phyloP scores from a whole-genome alignment of 768 basidiomycete genomes.

The Macrolepiota fuliginosa region DNA sequence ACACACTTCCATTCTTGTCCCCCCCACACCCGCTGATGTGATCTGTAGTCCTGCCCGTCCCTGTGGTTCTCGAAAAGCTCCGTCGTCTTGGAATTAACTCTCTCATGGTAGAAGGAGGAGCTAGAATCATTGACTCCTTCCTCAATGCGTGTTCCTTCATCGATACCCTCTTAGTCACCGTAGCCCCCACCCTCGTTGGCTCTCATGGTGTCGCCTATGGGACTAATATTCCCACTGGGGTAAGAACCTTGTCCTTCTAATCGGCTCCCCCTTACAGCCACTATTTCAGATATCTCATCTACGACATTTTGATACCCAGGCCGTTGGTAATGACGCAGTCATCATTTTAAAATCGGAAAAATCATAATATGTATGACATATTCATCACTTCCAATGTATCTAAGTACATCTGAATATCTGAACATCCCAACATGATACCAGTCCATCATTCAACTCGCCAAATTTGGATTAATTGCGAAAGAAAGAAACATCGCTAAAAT shows the following conservation, averaged over 20 bases:
- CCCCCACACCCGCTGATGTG: constrained; percentile 9
- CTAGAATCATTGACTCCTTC: constrained; percentile 76
- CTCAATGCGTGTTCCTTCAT: constrained; percentile 43
- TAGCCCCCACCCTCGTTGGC: constrained; percentile 85
- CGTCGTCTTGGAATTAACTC: constrained; percentile 57
- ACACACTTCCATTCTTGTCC: constrained; percentile 22
- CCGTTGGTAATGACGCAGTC: constrained; percentile 35
- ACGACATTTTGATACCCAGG: constrained; percentile 27
- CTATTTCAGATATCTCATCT: constrained; percentile 20
- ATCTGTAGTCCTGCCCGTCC: constrained; percentile 29
- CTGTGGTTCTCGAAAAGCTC: constrained; percentile 49
- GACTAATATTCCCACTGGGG: background rate
- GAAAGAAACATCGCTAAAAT: background rate
- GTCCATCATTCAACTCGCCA: too few species aligned
- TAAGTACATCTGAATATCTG: background rate
- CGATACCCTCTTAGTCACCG: constrained; percentile 79
- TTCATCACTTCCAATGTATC: background rate
- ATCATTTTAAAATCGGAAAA: constrained; percentile 20
- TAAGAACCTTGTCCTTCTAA: background rate
- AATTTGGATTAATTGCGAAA: background rate
- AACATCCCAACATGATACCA: too few species aligned
- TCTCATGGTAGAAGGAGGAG: constrained; percentile 97
- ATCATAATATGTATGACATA: background rate
- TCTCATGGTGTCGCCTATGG: constrained; percentile 59
- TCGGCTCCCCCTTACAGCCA: background rate